Evolutionary conservation across 768 basidiomycete species (phyloP), one percentile per base, ranked within the genome.

Genomic region (Asterophora parasitica): DNA sequence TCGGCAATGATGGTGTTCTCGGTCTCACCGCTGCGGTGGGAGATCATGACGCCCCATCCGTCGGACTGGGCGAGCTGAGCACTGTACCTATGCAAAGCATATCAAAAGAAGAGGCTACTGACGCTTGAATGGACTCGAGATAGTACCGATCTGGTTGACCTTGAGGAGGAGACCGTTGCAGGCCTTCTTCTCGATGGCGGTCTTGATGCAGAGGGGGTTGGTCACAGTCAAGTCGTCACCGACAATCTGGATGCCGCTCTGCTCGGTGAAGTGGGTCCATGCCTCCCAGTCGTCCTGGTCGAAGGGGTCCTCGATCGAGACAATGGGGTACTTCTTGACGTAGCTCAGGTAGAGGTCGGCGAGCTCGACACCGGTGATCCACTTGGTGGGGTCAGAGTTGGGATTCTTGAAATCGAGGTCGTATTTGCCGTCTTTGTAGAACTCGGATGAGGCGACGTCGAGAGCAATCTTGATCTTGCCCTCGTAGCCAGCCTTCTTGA

Each of bases 261-360:
- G 69, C 59, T 74, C 69, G 59, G 88, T 96, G 73, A 97, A 91
- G 76, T 92, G 84, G 31, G 82, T 73, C 96, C 96, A 99, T 34
- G 93, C 92, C 65, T 92, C 92, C 92, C 92, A 97, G 74, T 99
- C 96, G 65, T 99, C 96, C 76, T 99, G 94, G 71, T 98, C 95
- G 73, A 99, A 99, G 67, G 96, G 95, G 69, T 99, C 96, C 73
- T 95, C 93, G 58, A 94, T 80, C 27, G 92, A 93, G 48, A 91
- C 81, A 56, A 97, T 98, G 51, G 94, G 93, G 77, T 98, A 97
- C 73, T 94, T 87, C 71, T 91, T 77, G 65, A 88, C 71, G 65
- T 91, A 90, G 59, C 74, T 62, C 57, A 92, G 67, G 79, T 98
- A 99, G 61, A 94, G 74, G 43, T 93, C 88, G 17, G 92, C 95